These are phyloP conservation scores for Gossypioides kirkii DNA, from an alignment of 345 rosid genomes.

Conservation along the genomic window DNA sequence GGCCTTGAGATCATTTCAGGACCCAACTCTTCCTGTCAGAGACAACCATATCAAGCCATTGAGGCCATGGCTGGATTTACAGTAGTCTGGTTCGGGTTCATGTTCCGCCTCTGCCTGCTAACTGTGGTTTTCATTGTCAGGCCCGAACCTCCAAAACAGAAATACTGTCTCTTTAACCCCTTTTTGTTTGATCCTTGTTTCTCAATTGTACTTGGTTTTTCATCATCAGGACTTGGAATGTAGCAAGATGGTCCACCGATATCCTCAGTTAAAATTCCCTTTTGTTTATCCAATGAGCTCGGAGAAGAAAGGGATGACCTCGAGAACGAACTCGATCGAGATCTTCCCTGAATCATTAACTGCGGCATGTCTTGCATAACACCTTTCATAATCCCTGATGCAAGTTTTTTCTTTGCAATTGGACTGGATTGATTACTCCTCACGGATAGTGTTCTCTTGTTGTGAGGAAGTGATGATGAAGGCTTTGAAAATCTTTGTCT, in stretches of 20 bases:
- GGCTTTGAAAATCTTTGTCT: slow-evolving; percentile 63
- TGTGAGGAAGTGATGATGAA: slow-evolving; percentile 38
- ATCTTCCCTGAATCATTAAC: slow-evolving; percentile 32
- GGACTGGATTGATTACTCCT: slow-evolving; percentile 84
- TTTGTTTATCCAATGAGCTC: slow-evolving; percentile 55
- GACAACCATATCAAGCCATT: slow-evolving; percentile 39
- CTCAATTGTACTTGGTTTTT: slow-evolving; percentile 22
- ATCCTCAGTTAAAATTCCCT: slow-evolving; percentile 44
- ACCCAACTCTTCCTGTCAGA: slow-evolving; percentile 15
- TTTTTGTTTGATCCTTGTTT: slow-evolving; percentile 41
- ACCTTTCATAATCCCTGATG: slow-evolving; percentile 51
- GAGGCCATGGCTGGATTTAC: slow-evolving; percentile 35
- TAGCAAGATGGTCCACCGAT: slow-evolving; percentile 46
- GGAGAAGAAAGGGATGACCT: slow-evolving; percentile 58
- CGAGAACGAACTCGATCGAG: slow-evolving; percentile 72
- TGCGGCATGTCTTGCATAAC: slow-evolving; percentile 46
- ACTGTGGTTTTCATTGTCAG: slow-evolving; percentile 42
- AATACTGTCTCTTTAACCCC: slow-evolving; percentile 52
- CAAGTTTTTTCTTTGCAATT: slow-evolving; percentile 62
- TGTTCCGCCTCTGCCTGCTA: slow-evolving; percentile 32
- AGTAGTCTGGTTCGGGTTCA: slow-evolving; percentile 16
- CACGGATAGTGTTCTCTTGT: slow-evolving; percentile 66
- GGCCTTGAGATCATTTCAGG: background rate
- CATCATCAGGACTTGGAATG: slow-evolving; percentile 27
- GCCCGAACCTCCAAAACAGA: slow-evolving; percentile 70